Percentiles rank a stretch among this genome's conserved stretches.
These are phyloP conservation scores for Malus hybrid DNA, from an alignment of 331 rosid species.

Conservation along the genomic window DNA sequence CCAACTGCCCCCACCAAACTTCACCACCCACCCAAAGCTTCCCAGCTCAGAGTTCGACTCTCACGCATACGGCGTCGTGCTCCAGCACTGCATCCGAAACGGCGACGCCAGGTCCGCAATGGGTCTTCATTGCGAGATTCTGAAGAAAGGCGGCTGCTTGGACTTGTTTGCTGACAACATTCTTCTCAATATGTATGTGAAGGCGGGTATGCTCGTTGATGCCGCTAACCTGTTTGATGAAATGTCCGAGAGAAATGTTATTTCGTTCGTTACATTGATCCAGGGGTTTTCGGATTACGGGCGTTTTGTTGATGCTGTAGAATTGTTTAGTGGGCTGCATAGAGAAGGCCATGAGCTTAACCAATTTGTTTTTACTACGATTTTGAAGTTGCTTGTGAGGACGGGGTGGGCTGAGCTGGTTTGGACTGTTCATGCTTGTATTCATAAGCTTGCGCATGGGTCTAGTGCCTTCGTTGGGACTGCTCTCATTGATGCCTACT, in stretches of 20 bases:
- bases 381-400: slow-evolving; percentile 35
- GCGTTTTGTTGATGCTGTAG: slow-evolving; percentile 18
- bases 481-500: slow-evolving; percentile 45
- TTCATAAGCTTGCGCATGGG: slow-evolving; percentile 29
- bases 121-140: slow-evolving; percentile 27
- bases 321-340: slow-evolving; percentile 32
- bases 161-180: slow-evolving; percentile 39
- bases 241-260: slow-evolving; percentile 27
- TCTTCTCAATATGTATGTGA: slow-evolving; percentile 28
- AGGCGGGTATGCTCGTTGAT: slow-evolving; percentile 8
- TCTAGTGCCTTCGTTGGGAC: slow-evolving; percentile 38
- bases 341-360: slow-evolving; percentile 42
- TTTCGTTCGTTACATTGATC: slow-evolving; percentile 44
- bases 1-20: slow-evolving; percentile 3
- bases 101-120: slow-evolving; percentile 12
- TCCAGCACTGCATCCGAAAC: slow-evolving; percentile 28
- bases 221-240: slow-evolving; percentile 38
- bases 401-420: slow-evolving; percentile 32
- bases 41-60: slow-evolving; percentile 29
- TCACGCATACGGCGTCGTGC: slow-evolving; percentile 19
- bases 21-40: not conserved
- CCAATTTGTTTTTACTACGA: slow-evolving; percentile 32
- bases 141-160: slow-evolving; percentile 34
- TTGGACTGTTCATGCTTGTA: slow-evolving; percentile 33
- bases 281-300: slow-evolving; percentile 22